Evolutionary conservation across 2,329 filamentous ascomycete species (phyloP), one percentile per base, ranked within the genome.

Genomic region (Phyllosticta citriasiana): DNA sequence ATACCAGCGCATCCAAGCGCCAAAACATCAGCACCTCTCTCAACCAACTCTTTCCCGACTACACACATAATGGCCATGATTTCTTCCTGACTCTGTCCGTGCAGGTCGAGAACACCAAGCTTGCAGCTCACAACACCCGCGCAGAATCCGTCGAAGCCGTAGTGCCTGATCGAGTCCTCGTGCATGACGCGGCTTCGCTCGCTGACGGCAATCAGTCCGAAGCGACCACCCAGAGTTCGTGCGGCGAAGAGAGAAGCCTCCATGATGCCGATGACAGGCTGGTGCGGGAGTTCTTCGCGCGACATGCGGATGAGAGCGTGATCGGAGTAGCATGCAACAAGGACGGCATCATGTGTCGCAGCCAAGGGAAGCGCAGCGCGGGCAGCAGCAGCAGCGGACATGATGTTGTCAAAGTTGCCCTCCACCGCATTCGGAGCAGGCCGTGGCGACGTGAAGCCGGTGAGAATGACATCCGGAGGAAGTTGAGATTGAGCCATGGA

Each of bases 391-490:
- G 79, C 79, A 0, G 79, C 76, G 4, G 77, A 80, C 62, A 82
- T 76, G 51, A 81, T 73, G 54, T 75, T 77, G 67, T 83, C 80
- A 26, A 79, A 75, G 59, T 73, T 71, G 50, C 77, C 75, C 69
- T 83, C 80, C 30, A 82, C 78, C 2, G 80, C 80, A 14, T 76
- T 78, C 0, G 80, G 80, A 0, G 78, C 75, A 1, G 77, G 77
- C 24, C 73, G 65, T 0, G 80, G 78, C 0, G 78, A 74, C 4
- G 80, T 83, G 70, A 82, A 82, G 24, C 77, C 78, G 10, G 75
- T 72, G 0, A 83, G 72, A 33, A 73, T 73, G 54, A 82, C 77
- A 63, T 79, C 72, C 4, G 76, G 71, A 1, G 80, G 78, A 0
- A 82, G 70, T 14, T 75, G 78, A 1, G 73, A 67, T 26, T 70